Conservation (phyloP, 1,139 yeast genomes). For the Debaryomycetaceae sp. region DNA sequence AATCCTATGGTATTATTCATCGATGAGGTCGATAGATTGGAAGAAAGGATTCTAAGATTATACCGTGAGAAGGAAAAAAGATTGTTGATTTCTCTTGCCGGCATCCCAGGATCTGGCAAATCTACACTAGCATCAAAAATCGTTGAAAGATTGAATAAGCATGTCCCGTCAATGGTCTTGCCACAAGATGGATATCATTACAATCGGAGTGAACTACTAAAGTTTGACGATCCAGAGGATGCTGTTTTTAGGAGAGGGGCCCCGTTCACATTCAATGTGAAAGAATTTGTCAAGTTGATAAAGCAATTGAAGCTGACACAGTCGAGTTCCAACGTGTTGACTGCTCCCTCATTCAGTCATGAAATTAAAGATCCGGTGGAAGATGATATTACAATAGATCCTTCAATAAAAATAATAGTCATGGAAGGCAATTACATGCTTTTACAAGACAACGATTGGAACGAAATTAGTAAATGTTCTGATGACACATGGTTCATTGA, state of each 20-base stretch:
- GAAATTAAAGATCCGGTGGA: constrained; percentile 61
- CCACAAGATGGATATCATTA: constrained; percentile 83
- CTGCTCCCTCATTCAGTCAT: constrained; percentile 79
- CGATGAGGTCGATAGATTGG: constrained; percentile 7
- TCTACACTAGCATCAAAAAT: constrained; percentile 53
- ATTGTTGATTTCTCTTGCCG: constrained; percentile 57
- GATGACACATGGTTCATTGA: constrained; percentile 46
- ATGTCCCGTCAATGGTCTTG: constrained; percentile 24
- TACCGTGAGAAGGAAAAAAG: constrained; percentile 17
- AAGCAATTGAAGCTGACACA: constrained; percentile 14
- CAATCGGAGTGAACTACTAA: constrained; percentile 50
- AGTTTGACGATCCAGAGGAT: constrained; percentile 48
- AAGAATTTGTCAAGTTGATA: constrained; percentile 26
- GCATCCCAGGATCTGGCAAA: constrained; percentile 84
- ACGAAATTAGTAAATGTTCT: constrained; percentile 29
- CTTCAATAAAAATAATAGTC: constrained; percentile 48
- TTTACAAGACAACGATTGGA: constrained; percentile 51
- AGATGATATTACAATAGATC: constrained; percentile 41
- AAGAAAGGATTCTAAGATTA: constrained; percentile 6
- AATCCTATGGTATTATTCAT: neutral
- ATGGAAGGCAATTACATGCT: constrained; percentile 66
- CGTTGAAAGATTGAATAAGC: constrained; percentile 14
- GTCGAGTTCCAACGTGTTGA: constrained; percentile 19
- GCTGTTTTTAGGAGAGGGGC: constrained; percentile 76
- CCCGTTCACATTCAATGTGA: constrained; percentile 77